A percentile compares a stretch with the other conserved stretches of the same genome.
phyloP scores from a whole-genome alignment of 2,329 filamentous ascomycete genomes.

The Didymellaceae sp. region DNA sequence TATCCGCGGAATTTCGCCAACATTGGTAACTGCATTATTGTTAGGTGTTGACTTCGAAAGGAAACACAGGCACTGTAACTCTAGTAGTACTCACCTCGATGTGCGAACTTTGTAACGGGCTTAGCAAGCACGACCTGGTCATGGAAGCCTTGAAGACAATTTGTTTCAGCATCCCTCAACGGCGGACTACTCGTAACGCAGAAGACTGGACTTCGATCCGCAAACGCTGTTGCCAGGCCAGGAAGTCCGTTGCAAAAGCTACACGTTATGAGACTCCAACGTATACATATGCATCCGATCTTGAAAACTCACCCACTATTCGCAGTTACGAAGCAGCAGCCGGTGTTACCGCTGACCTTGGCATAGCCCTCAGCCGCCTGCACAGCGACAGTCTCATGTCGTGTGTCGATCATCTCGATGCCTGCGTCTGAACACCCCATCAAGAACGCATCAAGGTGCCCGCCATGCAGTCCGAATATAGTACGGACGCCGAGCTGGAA shows the following conservation, averaged over 20 bases:
- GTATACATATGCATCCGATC: too few species aligned
- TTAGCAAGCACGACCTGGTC: conserved; percentile 55
- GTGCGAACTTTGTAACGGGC: conserved; percentile 55
- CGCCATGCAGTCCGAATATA: conserved; percentile 57
- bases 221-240: conserved; percentile 55
- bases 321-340: conserved; percentile 56
- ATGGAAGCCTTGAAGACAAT: conserved; percentile 55
- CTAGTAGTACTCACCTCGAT: conserved; percentile 44
- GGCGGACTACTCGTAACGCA: conserved; percentile 55
- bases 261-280: background rate
- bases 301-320: conserved; percentile 52
- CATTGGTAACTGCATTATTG: conserved; percentile 49
- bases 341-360: conserved; percentile 53
- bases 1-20: conserved; percentile 55
- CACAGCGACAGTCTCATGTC: conserved; percentile 57
- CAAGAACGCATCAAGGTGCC: conserved; percentile 58
- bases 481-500: conserved; percentile 52
- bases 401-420: conserved; percentile 54
- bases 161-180: conserved; percentile 55
- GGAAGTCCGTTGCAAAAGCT: conserved; percentile 57
- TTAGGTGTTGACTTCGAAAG: too few species aligned
- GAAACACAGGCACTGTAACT: too few species aligned
- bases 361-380: conserved; percentile 57
- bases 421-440: conserved; percentile 51
- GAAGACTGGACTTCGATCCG: conserved; percentile 54